Evolutionary conservation across 768 basidiomycete genomes (phyloP), one percentile per base, ranked within the genome.

Genomic region (Dictyophora rubrovolvata): DNA sequence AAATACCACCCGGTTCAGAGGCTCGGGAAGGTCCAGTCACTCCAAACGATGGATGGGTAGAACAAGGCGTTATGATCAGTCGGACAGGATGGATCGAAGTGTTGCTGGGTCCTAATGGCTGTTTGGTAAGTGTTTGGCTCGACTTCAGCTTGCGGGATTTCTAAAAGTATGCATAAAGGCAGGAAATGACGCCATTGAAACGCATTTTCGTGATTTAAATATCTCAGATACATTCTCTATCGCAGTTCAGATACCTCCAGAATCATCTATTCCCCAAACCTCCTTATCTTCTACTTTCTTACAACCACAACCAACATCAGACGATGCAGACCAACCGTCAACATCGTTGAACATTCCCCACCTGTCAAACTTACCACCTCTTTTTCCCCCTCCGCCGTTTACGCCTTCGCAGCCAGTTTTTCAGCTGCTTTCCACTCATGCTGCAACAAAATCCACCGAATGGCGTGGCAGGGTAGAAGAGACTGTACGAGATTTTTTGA

Each of bases 361-460:
- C 18, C 72, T 90, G 48, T 77, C 81, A 42, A 69, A 75, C 59
- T 63, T 86, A 62, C 77, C 77, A 42, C 77, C 84, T 5, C 70
- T 90, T 42, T 86, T 89, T 67, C 81, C 83, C 23, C 87, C 87
- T 17, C 81, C 85, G 20, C 88, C 89, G 17, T 90, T 87, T 69
- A 80, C 85, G 0, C 84, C 89, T 7, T 81, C 84, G 17, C 86
- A 91, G 64, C 81, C 82, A 7, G 79, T 83, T 47, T 91, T 90
- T 66, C 62, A 74, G 48, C 82, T 87, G 67, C 74, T 91, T 34
- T 76, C 84, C 16, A 73, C 77, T 21, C 65, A 83, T 53, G 88
- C 89, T 14, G 67, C 72, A 22, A 69, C 75, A 35, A 72, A 78
- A 64, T 87, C 86, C 0, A 72, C 81, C 46, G 73, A 71, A 54